Percentiles rank a stretch among this genome's conserved stretches.
Conservation (phyloP, 306 rosid species). For the Castanopsis chinensis region DNA sequence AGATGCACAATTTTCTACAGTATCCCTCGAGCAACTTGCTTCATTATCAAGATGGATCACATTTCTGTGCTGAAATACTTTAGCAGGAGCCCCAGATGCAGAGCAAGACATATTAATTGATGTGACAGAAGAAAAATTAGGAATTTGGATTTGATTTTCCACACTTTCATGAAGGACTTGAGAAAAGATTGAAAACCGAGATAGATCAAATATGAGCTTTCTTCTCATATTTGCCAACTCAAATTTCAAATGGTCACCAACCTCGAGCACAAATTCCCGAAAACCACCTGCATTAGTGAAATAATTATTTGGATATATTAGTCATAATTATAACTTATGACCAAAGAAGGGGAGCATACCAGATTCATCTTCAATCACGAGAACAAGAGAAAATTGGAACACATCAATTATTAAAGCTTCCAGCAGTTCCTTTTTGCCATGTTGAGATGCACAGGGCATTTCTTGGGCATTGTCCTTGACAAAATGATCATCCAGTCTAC, state of each 20-base stretch:
- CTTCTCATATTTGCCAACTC: conserved; percentile 42
- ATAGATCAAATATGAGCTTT: conserved; percentile 51
- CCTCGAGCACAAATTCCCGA: conserved; percentile 59
- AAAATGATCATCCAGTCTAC: conserved; percentile 19
- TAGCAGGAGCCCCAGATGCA: conserved; percentile 41
- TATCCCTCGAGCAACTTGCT: conserved; percentile 56
- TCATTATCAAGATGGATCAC: conserved; percentile 37
- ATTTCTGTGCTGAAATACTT: conserved; percentile 34
- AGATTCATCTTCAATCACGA: conserved; percentile 57
- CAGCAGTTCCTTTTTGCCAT: conserved; percentile 38
- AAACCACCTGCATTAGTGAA: conserved; percentile 55
- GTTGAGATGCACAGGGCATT: conserved; percentile 35
- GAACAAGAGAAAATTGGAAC: conserved; percentile 50
- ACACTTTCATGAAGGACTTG: conserved; percentile 41
- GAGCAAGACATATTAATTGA: conserved; percentile 30
- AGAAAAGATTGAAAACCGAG: conserved; percentile 61
- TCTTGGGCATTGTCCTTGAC: conserved; percentile 33
- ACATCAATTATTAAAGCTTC: conserved; percentile 50
- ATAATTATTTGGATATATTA: conserved; percentile 12
- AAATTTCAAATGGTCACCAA: conserved; percentile 52
- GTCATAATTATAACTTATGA: conserved; percentile 1
- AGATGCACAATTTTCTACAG: conserved; percentile 17
- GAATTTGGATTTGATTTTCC: conserved; percentile 40
- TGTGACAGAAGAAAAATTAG: conserved; percentile 59
- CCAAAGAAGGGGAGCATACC: conserved; percentile 43